Evolutionary conservation across 495 filamentous ascomycete species (phyloP).

Genomic region (Peziza echinospora): DNA sequence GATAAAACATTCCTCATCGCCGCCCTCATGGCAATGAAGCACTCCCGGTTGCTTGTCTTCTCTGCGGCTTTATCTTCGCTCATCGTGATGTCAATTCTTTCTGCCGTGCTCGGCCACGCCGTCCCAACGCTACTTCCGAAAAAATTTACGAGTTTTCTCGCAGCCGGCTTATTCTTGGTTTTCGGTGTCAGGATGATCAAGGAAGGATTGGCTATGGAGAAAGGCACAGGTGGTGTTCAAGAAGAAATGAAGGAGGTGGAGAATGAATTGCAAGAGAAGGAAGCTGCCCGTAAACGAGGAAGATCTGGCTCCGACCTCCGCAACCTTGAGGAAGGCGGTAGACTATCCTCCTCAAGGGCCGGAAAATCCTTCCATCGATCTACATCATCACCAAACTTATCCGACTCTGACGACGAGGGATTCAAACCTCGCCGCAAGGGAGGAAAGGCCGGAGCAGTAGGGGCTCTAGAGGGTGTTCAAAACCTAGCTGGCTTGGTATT

Average conservation of each 20-base stretch:
- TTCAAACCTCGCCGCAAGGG: slow-evolving; percentile 11
- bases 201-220: slow-evolving; percentile 78
- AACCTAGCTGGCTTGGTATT: slow-evolving; percentile 76
- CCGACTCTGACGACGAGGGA: slow-evolving; percentile 18
- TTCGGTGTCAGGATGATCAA: slow-evolving; percentile 72
- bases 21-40: slow-evolving; percentile 97
- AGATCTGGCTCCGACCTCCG: slow-evolving; percentile 23
- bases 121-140: slow-evolving; percentile 83
- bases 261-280: slow-evolving; percentile 84
- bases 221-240: slow-evolving; percentile 43
- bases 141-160: slow-evolving; percentile 64
- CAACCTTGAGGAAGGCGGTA: slow-evolving; percentile 27
- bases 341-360: slow-evolving; percentile 25
- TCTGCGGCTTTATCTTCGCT: slow-evolving; percentile 79
- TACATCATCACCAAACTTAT: slow-evolving; percentile 17
- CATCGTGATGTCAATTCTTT: slow-evolving; percentile 87
- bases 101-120: slow-evolving; percentile 81
- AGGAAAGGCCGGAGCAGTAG: slow-evolving; percentile 15
- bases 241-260: slow-evolving; percentile 97
- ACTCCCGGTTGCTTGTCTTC: slow-evolving; percentile 82
- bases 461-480: slow-evolving; percentile 37
- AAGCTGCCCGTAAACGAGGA: slow-evolving; percentile 38
- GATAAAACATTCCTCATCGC: slow-evolving; percentile 98
- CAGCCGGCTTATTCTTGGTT: slow-evolving; percentile 63
- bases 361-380: slow-evolving; percentile 12